Evolutionary conservation across 345 rosid species (phyloP), one percentile per base, ranked within the genome.

Genomic region (Eucalyptus decipiens): DNA sequence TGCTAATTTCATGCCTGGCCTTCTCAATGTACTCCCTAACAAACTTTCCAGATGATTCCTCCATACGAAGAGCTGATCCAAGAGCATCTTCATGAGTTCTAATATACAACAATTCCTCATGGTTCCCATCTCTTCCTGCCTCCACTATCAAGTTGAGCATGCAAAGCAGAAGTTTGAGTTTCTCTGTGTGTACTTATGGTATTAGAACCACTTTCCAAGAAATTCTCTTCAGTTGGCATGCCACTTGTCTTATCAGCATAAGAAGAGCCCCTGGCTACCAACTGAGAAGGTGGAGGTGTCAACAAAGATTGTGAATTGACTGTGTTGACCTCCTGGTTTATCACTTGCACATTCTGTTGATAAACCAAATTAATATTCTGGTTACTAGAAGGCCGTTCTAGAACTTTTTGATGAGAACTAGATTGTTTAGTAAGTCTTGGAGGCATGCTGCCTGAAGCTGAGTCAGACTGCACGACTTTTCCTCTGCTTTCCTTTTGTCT

Each of bases 21-120:
- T 89, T 94, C 90, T 95, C 94, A 91, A 98, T 58, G 92, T 96
- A 98, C 88, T 97, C 98, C 86, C 95, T 95, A 86, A 95, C 90
- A 87, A 92, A 85, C 89, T 92, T 94, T 87, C 67, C 81, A 56
- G 98, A 96, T 56, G 95, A 93, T 87, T 94, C 94, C 92, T 95
- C 97, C n/a, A 90, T 89, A 89, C 93, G 95, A 69, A 91, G 93
- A 87, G 96, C 95, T 80, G 98, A 95, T 90, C 91, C 95, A 76
- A 97, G 89, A 91, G 95, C 92, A 95, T 93, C 97, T 88, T 92
- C 96, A 24, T n/a, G 91, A n/a, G 65, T 80, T 17, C 40, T 87
- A 90, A 85, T 81, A 86, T 91, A 89, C 87, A 91, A 80, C 67
- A 89, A 91, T 80, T 92, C 94, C 65, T 87, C 91, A 86, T 88